Percentiles rank a stretch among this genome's conserved stretches.
These are phyloP conservation scores for Stereocaulon alpinum DNA, from an alignment of 495 filamentous ascomycete genomes.

Conservation along the genomic window DNA sequence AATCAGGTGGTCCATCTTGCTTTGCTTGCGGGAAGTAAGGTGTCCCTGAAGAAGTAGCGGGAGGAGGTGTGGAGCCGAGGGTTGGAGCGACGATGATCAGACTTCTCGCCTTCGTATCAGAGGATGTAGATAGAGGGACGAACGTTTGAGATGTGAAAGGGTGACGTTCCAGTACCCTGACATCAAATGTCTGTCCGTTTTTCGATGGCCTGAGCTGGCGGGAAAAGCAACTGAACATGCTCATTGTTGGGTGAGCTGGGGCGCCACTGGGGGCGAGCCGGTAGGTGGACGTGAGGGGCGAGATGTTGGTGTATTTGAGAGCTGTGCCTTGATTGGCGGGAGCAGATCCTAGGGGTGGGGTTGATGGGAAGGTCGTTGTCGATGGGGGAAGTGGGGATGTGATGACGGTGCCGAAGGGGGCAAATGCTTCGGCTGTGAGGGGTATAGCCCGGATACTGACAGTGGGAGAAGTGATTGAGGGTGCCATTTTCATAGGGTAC, in stretches of 20 bases:
- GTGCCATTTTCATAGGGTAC: background rate
- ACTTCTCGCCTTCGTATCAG: constrained; percentile 39
- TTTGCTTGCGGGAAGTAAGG: constrained; percentile 25
- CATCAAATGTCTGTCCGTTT: constrained; percentile 40
- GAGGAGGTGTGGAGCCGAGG: constrained; percentile 25
- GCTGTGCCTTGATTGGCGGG: constrained; percentile 78
- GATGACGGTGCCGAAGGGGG: constrained; percentile 75
- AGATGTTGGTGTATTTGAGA: constrained; percentile 72
- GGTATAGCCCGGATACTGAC: constrained; percentile 39
- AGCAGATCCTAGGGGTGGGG: constrained; percentile 28
- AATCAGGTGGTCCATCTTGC: constrained; percentile 58
- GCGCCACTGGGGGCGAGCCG: constrained; percentile 50
- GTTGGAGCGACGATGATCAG: constrained; percentile 91
- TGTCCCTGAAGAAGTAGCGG: constrained; percentile 24
- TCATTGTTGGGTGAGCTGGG: constrained; percentile 56
- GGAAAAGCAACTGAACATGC: constrained; percentile 82
- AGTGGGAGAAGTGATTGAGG: background rate
- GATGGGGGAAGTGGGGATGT: constrained; percentile 52
- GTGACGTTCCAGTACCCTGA: constrained; percentile 79
- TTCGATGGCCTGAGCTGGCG: constrained; percentile 34
- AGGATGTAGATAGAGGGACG: constrained; percentile 55
- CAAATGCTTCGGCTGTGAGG: constrained; percentile 54
- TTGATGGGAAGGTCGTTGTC: constrained; percentile 25
- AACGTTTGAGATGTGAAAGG: constrained; percentile 93
- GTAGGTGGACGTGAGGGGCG: constrained; percentile 60